Percentiles rank a stretch among this genome's conserved stretches.
Conservation (phyloP, 192 early-diverging fungal genomes). For the Paraglomus brasilianum region DNA sequence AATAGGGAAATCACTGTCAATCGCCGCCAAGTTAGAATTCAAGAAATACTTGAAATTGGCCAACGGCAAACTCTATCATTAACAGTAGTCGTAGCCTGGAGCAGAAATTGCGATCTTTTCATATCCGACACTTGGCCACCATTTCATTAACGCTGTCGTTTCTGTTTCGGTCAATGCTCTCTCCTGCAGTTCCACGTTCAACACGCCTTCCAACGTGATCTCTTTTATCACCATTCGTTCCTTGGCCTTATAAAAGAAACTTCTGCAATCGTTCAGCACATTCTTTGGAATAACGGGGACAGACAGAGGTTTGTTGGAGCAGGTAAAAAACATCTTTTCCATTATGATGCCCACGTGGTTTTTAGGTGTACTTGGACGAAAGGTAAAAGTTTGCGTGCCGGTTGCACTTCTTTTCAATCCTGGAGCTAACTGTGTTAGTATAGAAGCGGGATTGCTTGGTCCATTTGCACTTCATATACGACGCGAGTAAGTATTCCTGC, state of each 20-base stretch:
- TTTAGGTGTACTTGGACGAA: constrained; percentile 71
- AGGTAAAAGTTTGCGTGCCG: constrained; percentile 57
- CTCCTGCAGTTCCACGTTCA: constrained; percentile 60
- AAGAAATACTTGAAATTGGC: too few relatives aligned
- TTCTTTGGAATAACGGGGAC: constrained; percentile 62
- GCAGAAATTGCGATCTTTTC: background rate
- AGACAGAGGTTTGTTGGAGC: constrained; percentile 44
- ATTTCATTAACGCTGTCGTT: constrained; percentile 66
- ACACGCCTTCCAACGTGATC: constrained; percentile 62
- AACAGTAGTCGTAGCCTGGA: background rate
- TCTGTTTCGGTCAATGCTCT: constrained; percentile 57
- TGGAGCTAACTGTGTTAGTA: constrained; percentile 41
- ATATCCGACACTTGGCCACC: constrained; percentile 50
- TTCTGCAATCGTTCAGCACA: constrained; percentile 52
- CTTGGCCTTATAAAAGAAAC: constrained; percentile 54
- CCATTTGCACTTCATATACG: constrained; percentile 76
- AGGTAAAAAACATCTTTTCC: constrained; percentile 57
- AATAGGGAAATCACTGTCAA: constrained; percentile 1
- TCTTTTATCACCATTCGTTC: constrained; percentile 42
- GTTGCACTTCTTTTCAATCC: constrained; percentile 39
- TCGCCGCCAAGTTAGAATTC: background rate
- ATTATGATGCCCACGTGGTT: constrained; percentile 59
- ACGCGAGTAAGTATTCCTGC: constrained; percentile 71
- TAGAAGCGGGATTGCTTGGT: constrained; percentile 56
- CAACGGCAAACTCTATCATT: too few relatives aligned